Conservation (phyloP, 495 filamentous ascomycete genomes). For the Daldinia childiae region DNA sequence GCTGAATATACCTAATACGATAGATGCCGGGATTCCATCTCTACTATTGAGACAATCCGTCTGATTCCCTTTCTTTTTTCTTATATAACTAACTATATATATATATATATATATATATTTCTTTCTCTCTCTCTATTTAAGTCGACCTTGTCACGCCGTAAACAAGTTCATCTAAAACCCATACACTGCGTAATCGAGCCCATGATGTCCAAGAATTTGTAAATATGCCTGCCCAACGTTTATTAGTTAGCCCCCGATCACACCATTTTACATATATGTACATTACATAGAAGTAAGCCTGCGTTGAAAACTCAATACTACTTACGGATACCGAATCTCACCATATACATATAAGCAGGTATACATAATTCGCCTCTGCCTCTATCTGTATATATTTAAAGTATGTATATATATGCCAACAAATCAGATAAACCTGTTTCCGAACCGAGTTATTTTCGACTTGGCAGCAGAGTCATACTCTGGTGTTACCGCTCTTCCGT, state of each 20-base stretch:
- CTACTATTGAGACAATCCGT: not conserved
- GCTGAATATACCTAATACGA: slow-evolving; percentile 2
- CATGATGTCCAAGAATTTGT: not conserved
- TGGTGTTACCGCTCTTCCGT: slow-evolving; percentile 19
- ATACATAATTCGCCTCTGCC: not conserved
- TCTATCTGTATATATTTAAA: not conserved
- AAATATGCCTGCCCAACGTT: slow-evolving; percentile 10
- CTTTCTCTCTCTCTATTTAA: too few relatives aligned
- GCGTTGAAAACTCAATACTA: slow-evolving; percentile 17
- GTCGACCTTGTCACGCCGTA: not conserved
- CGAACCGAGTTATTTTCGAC: slow-evolving; percentile 24
- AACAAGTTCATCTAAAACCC: not conserved
- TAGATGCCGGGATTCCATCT: slow-evolving; percentile 1
- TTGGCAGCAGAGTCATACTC: slow-evolving; percentile 29
- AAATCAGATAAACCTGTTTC: slow-evolving; percentile 19
- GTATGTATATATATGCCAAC: slow-evolving; percentile 13
- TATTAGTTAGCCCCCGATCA: slow-evolving; percentile 17
- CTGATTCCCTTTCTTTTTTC: too few relatives aligned
- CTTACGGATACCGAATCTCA: slow-evolving; percentile 39
- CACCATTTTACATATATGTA: slow-evolving; percentile 20
- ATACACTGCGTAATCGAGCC: not conserved
- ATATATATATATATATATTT: too few relatives aligned
- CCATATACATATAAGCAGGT: not conserved
- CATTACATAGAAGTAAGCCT: slow-evolving; percentile 22
- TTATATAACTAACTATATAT: too few relatives aligned